A percentile compares a stretch with the other conserved stretches of the same genome.
Evolutionary conservation across 352 stramenopile species (phyloP).

Genomic region (Globisporangium lucens): DNA sequence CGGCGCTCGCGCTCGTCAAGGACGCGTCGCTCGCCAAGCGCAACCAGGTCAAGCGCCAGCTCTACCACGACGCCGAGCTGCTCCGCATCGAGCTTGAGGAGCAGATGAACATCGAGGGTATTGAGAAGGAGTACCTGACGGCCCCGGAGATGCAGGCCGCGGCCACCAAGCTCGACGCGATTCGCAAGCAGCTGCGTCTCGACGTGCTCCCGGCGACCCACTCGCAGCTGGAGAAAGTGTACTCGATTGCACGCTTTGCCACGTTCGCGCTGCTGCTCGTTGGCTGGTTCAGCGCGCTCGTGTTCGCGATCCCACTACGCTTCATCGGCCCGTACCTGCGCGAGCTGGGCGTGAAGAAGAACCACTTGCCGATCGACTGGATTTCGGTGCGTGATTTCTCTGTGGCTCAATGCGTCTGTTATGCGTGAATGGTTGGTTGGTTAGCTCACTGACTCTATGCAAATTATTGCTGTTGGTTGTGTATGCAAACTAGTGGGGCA

Average conservation of each 20-base stretch:
- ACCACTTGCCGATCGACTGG: constrained; percentile 78
- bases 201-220: constrained; percentile 44
- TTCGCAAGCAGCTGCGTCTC: constrained; percentile 63
- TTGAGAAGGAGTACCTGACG: constrained; percentile 54
- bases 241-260: constrained; percentile 63
- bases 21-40: constrained; percentile 56
- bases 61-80: constrained; percentile 72
- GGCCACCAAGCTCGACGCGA: constrained; percentile 52
- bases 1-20: constrained; percentile 33
- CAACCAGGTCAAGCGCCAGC: constrained; percentile 65
- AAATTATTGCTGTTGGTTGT: neutral
- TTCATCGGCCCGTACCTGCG: constrained; percentile 49
- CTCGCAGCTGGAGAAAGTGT: constrained; percentile 50
- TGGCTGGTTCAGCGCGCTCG: constrained; percentile 69
- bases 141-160: constrained; percentile 44
- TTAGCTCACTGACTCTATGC: neutral
- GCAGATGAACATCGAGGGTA: constrained; percentile 60
- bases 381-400: constrained; percentile 35
- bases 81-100: constrained; percentile 80
- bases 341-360: constrained; percentile 62
- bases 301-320: constrained; percentile 63
- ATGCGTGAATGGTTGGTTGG: neutral
- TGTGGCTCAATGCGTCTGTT: neutral
- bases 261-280: constrained; percentile 71
- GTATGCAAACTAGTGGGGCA: constrained; percentile 9